Conservation (phyloP, 1,284 basidiomycete genomes). For the Austroboletus olivaceoglutinosus region DNA sequence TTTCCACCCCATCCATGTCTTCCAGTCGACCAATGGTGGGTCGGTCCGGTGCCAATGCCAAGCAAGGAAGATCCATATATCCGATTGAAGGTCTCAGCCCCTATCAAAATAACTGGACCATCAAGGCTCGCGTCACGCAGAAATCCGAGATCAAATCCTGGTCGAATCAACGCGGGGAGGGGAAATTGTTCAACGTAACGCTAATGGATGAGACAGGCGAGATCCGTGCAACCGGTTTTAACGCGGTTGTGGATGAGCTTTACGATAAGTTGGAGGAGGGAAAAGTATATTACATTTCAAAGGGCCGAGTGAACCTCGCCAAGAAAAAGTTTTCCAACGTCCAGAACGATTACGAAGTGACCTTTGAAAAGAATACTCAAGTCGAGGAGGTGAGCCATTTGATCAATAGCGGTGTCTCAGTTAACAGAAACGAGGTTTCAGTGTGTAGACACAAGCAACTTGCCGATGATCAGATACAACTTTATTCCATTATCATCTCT, state of each 20-base stretch:
- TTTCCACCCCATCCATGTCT: constrained; percentile 16
- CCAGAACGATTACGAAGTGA: constrained; percentile 93
- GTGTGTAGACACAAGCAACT: constrained; percentile 74
- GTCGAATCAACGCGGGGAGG: constrained; percentile 91
- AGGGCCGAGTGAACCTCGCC: constrained; percentile 89
- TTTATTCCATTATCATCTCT: constrained; percentile 74
- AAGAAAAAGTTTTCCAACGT: constrained; percentile 97
- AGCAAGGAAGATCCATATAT: constrained; percentile 50
- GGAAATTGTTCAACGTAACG: constrained; percentile 92
- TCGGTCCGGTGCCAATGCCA: constrained; percentile 30
- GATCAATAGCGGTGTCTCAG: neutral
- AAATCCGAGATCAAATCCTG: constrained; percentile 90
- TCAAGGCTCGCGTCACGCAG: constrained; percentile 91
- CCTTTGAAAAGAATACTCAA: constrained; percentile 81
- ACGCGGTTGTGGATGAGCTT: constrained; percentile 80
- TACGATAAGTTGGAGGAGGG: constrained; percentile 87
- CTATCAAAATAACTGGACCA: constrained; percentile 98
- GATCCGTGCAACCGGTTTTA: constrained; percentile 92
- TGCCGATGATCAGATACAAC: constrained; percentile 82
- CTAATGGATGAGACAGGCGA: constrained; percentile 96
- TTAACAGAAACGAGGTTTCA: constrained; percentile 29
- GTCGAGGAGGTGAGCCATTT: constrained; percentile 64
- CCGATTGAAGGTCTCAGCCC: constrained; percentile 96
- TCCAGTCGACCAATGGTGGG: constrained; percentile 16
- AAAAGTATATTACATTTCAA: constrained; percentile 91